These are phyloP conservation scores for Elsinoe australis DNA, from an alignment of 2,329 filamentous ascomycete species.

Conservation along the genomic window DNA sequence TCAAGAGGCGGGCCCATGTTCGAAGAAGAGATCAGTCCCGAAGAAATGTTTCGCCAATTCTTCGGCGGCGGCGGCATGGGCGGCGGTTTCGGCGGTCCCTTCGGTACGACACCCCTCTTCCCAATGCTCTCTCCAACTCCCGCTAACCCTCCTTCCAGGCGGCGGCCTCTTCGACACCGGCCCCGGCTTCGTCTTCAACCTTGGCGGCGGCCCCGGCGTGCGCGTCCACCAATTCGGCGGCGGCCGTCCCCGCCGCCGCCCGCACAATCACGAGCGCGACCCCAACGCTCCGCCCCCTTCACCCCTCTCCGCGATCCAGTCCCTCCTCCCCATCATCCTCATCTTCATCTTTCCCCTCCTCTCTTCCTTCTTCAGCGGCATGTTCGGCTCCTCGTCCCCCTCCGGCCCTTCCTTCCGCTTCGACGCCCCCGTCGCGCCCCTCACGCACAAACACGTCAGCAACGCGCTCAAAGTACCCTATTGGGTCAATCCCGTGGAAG, in stretches of 20 bases:
- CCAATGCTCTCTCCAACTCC: conserved; percentile 9
- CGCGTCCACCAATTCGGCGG: conserved; percentile 95
- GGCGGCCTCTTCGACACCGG: conserved; percentile 62
- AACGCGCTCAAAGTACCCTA: conserved; percentile 68
- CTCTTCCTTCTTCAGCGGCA: conserved; percentile 71
- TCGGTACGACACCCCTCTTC: conserved; percentile 23
- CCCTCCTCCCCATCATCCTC: conserved; percentile 70
- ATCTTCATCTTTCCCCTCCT: conserved; percentile 78
- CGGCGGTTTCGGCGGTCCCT: conserved; percentile 55
- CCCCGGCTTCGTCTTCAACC: conserved; percentile 89
- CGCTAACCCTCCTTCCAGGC: conserved; percentile 28
- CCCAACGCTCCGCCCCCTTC: conserved; percentile 45
- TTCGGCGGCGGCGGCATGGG: conserved; percentile 66
- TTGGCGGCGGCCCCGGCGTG: conserved; percentile 76
- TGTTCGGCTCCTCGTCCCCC: conserved; percentile 49
- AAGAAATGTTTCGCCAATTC: conserved; percentile 95
- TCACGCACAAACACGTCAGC: conserved; percentile 66
- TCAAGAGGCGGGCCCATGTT: conserved; percentile 53
- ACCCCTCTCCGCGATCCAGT: conserved; percentile 39
- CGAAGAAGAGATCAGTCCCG: conserved; percentile 87
- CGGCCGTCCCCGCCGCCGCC: conserved; percentile 64
- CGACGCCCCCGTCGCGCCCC: conserved; percentile 60
- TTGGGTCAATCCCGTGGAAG: conserved; percentile 72
- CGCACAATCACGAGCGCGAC: conserved; percentile 54
- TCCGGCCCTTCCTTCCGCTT: conserved; percentile 67